Base-by-base conservation (phyloP, 345 rosid species). In the Eucalyptus polyanthemos region DNA sequence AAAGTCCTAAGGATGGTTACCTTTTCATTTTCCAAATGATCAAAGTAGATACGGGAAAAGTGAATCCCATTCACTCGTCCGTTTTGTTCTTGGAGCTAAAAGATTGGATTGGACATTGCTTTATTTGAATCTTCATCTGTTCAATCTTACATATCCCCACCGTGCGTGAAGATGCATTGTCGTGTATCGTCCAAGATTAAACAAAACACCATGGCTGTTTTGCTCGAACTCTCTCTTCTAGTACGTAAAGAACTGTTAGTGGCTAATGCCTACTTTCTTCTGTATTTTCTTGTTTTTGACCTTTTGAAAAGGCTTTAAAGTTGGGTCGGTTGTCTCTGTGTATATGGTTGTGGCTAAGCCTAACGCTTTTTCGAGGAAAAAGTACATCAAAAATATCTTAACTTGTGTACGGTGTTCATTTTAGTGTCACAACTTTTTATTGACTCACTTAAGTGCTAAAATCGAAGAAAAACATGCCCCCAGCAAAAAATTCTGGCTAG, bases 401-500 rank as follows among this genome's bases (percentile, higher is more conserved):
- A 50, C 19, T 2, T 50, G 53, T 50, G 53, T 15, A 50, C 19
- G 8, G 8, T 50, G 1, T 50, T 50, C 8, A 50, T 50, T 50
- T 2, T 50, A 50, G 3, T 50, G 53, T 50, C 53, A 15, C 19
- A 50, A 15, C 53, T 0, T 15, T 50, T 50, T 1, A 1, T 50
- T 1, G 8, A 3, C 53, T 50, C 8, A 15, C 53, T 50, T 50
- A 15, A 15, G 19, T 50, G 1, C 53, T 0, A 50, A 50, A 50
- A 50, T 50, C 3, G 1, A 50, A 15, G 7, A 50, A 50, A 50
- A 50, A 50, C 19, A 50, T 50, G 53, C 53, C 53, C 53, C 53
- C 3, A 1, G 7, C 1, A 0, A 50, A 50, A 50, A 50, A 2
- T 49, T 13, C 0, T 49, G 2, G 15, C 50, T 50, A 50, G 51